Percentiles rank a stretch among this genome's conserved stretches.
Evolutionary conservation across 1,284 basidiomycete genomes (phyloP).

Genomic region (Trichosporon coremiiforme): DNA sequence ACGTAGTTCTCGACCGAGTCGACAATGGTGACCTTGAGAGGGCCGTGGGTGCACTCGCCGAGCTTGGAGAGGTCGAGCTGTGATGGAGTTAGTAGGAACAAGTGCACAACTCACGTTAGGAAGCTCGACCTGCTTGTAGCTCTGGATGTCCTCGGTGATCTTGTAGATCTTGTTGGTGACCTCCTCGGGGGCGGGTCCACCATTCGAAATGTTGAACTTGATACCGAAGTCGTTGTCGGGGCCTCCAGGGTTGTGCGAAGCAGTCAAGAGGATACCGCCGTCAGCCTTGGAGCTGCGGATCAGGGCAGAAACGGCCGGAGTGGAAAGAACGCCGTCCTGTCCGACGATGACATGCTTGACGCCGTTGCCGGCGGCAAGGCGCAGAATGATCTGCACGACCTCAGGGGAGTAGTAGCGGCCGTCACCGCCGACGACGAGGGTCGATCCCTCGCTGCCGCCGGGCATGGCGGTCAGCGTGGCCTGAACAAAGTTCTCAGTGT

Average conservation of each 20-base stretch:
- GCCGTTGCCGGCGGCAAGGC: conserved; percentile 87
- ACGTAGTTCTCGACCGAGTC: conserved; percentile 93
- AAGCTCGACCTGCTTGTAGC: conserved; percentile 82
- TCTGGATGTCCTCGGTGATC: conserved; percentile 80
- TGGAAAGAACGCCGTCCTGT: conserved; percentile 88
- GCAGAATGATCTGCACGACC: conserved; percentile 85
- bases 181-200: conserved; percentile 92
- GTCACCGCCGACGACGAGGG: conserved; percentile 94
- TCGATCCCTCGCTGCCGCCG: conserved; percentile 67
- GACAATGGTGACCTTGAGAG: conserved; percentile 84
- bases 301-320: conserved; percentile 92
- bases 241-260: conserved; percentile 96
- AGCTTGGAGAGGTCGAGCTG: conserved; percentile 83
- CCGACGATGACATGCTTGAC: conserved; percentile 87
- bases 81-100: not conserved
- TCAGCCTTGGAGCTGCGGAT: conserved; percentile 95
- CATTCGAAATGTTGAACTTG: conserved; percentile 98
- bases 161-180: conserved; percentile 94
- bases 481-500: conserved; percentile 99
- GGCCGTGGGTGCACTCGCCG: conserved; percentile 77
- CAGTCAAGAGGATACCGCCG: conserved; percentile 97
- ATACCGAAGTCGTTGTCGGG: conserved; percentile 98
- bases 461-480: conserved; percentile 90
- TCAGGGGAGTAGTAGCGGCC: conserved; percentile 90
- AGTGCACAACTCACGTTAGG: conserved; percentile 71